phyloP scores from a whole-genome alignment of 1,284 basidiomycete species.

The Athelia sp. region DNA sequence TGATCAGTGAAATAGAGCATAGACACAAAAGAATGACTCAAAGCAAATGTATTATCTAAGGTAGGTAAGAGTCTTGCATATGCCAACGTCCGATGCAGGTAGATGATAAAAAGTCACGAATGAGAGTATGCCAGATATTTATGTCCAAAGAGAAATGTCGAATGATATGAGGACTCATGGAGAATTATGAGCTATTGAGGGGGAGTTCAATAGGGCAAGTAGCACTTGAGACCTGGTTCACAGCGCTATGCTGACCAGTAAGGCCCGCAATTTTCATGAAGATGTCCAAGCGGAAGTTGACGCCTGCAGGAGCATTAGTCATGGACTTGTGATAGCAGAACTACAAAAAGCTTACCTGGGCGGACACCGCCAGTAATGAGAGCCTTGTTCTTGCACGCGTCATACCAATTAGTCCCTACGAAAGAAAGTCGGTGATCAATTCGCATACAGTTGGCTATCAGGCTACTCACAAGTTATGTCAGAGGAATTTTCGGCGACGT shows the following conservation, averaged over 20 bases:
- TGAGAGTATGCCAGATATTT: neutral
- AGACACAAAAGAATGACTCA: neutral
- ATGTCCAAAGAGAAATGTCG: conserved; percentile 1
- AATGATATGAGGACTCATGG: neutral
- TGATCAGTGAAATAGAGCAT: conserved; percentile 1
- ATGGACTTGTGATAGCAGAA: neutral
- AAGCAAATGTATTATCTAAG: neutral
- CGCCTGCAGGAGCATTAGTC: conserved; percentile 34
- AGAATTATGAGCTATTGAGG: conserved; percentile 28
- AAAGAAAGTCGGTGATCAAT: conserved; percentile 1
- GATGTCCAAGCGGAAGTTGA: conserved; percentile 66
- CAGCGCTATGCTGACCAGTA: conserved; percentile 43
- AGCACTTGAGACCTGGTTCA: conserved; percentile 57
- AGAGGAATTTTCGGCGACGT: conserved; percentile 72
- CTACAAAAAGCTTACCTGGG: conserved; percentile 43
- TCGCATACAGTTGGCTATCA: conserved; percentile 1
- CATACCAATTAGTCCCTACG: conserved; percentile 73
- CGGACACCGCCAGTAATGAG: conserved; percentile 47
- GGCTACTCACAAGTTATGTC: conserved; percentile 71
- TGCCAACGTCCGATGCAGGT: neutral
- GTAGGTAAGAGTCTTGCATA: neutral
- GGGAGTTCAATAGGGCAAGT: conserved; percentile 76
- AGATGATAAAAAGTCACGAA: neutral
- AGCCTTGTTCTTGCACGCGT: conserved; percentile 66
- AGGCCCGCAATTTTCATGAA: conserved; percentile 71